Evolutionary conservation across 1,284 basidiomycete genomes (phyloP).

Genomic region (Retiboletus flavoniger): DNA sequence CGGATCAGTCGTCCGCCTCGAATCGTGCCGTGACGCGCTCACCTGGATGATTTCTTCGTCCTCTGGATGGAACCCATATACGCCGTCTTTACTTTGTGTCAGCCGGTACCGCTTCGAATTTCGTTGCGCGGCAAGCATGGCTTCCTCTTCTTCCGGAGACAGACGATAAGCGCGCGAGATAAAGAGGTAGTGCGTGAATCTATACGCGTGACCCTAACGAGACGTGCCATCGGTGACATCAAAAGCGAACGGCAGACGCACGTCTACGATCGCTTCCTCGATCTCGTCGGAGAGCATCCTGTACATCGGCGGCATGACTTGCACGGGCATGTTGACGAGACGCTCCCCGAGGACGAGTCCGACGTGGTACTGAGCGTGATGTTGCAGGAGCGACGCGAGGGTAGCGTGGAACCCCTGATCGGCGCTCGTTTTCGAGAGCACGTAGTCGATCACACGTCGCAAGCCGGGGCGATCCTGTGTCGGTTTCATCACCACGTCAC

Average conservation of each 20-base stretch:
- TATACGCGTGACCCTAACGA: constrained; percentile 62
- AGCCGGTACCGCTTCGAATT: constrained; percentile 27
- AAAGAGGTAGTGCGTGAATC: constrained; percentile 70
- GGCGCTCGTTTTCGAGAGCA: constrained; percentile 49
- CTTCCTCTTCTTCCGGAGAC: constrained; percentile 56
- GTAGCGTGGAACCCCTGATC: constrained; percentile 51
- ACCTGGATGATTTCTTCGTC: constrained; percentile 76
- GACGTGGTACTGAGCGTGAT: constrained; percentile 47
- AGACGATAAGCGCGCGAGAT: constrained; percentile 74
- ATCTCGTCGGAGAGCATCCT: constrained; percentile 82
- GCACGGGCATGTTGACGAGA: constrained; percentile 89
- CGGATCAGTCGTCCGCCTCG: background rate
- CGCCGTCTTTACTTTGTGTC: constrained; percentile 44
- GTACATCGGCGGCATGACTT: constrained; percentile 88
- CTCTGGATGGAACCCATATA: constrained; percentile 83
- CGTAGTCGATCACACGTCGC: constrained; percentile 70
- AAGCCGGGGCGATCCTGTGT: constrained; percentile 67
- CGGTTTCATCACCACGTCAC: background rate
- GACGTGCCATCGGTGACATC: background rate
- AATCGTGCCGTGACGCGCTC: background rate
- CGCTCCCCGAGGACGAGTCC: constrained; percentile 85
- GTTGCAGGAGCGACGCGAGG: constrained; percentile 45
- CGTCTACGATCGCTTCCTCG: constrained; percentile 64
- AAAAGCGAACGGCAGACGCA: constrained; percentile 32
- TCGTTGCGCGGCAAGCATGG: constrained; percentile 24